Evolutionary conservation across 192 early-diverging fungal species (phyloP).

Genomic region (Gamsiella multidivaricata): DNA sequence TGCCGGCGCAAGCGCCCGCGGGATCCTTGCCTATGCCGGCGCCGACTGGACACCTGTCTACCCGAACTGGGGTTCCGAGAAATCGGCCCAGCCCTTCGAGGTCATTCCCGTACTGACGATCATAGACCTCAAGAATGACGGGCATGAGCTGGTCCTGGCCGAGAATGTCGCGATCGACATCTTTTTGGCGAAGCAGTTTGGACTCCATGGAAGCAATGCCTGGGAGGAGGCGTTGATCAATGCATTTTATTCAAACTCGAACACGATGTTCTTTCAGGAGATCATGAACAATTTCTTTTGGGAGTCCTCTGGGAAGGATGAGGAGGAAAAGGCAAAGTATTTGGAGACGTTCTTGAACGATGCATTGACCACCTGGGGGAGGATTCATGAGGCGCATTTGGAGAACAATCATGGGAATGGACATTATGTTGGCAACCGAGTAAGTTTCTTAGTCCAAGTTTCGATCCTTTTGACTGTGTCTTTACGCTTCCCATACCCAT

Average conservation of each 20-base stretch:
- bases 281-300: constrained; percentile 39
- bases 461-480: too few relatives aligned
- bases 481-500: background rate
- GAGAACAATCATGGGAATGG: constrained; percentile 24
- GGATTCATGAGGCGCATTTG: constrained; percentile 31
- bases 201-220: constrained; percentile 18
- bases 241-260: constrained; percentile 28
- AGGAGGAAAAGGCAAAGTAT: constrained; percentile 23
- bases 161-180: constrained; percentile 38
- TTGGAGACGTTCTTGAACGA: constrained; percentile 28
- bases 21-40: constrained; percentile 30
- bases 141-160: constrained; percentile 17
- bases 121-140: constrained; percentile 14
- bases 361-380: background rate
- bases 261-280: constrained; percentile 35
- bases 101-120: constrained; percentile 32
- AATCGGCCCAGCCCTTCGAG: constrained; percentile 21
- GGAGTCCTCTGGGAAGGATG: constrained; percentile 15
- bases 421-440: constrained; percentile 35
- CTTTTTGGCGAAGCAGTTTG: constrained; percentile 43
- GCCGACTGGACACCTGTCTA: constrained; percentile 33
- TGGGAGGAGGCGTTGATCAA: constrained; percentile 46
- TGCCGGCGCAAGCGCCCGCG: constrained; percentile 23
- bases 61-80: constrained; percentile 26
- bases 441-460: too few relatives aligned